Evolutionary conservation across 441 rosid genomes (phyloP), one percentile per base, ranked within the genome.

Genomic region (Jatropha multifida): DNA sequence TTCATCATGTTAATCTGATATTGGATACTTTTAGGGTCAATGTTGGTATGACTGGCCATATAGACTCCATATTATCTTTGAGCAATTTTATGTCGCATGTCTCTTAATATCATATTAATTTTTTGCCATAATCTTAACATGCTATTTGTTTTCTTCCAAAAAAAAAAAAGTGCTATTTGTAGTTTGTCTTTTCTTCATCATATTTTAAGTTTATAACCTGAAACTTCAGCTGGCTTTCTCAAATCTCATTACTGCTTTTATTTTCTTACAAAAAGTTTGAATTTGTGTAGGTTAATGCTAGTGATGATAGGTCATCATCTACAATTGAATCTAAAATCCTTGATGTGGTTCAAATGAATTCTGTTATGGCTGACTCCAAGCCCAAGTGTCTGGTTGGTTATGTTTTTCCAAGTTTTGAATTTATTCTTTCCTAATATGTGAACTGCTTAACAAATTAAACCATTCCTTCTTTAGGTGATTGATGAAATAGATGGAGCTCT

Each of bases 401-500:
- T 70, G 15, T 69, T 42, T 81, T 52, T 38, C 69, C n/a, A 37
- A 51, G 46, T 67, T 79, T 58, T 73, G 51, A 32, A 49, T 65
- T 68, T 76, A 51, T 48, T 71, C 54, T 67, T 51, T 49, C 40
- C 68, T 65, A 38, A 68, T 10, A 26, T 64, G 71, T 14, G 69
- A 65, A 41, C 13, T 75, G 20, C 17, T 69, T 56, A 73, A 77
- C 17, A 17, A 46, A 74, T 77, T 78, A 73, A 44, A 72, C 69
- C 20, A 69, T 61, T 17, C 74, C 78, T 77, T 83, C 38, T 76
- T 59, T 79, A 96, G 99, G 95, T 96, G 66, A 92, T 96, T 83
- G 99, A 96, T 86, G 99, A 96, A 92, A 96, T 94, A 82, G 99
- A 96, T 85, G 99, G 99, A 80, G 94, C 98, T 82, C 98, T 90